These are phyloP conservation scores for Corinectria fuckeliana DNA, from an alignment of 2,329 filamentous ascomycete species.

Conservation along the genomic window DNA sequence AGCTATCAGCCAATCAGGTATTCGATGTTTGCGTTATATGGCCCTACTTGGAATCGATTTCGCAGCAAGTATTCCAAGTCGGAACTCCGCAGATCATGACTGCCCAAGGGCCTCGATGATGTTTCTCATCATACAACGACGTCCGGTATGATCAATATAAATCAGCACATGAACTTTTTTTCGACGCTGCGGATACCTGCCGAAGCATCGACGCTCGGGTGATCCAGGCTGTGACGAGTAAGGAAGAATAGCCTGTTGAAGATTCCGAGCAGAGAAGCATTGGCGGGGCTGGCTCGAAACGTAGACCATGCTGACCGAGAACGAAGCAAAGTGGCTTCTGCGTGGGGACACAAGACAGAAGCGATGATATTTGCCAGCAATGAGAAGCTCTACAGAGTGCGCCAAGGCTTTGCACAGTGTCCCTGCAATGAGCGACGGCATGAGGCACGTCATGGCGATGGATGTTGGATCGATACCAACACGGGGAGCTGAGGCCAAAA, in stretches of 20 bases:
- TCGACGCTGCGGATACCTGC: not conserved
- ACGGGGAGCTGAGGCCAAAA: not conserved
- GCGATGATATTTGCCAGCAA: not conserved
- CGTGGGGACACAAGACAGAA: conserved; percentile 16
- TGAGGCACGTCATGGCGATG: not conserved
- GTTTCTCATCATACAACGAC: conserved; percentile 11
- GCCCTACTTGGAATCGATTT: not conserved
- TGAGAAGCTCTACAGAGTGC: not conserved
- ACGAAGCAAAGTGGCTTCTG: conserved; percentile 1
- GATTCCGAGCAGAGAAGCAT: not conserved
- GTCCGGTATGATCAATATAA: conserved; percentile 1
- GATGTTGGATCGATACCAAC: not conserved
- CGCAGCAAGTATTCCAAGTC: not conserved
- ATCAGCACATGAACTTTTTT: conserved; percentile 3
- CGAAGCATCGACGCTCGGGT: conserved; percentile 11
- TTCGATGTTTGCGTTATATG: not conserved
- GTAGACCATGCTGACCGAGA: not conserved
- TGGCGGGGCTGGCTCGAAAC: not conserved
- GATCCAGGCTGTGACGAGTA: conserved; percentile 8
- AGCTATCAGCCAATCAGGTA: not conserved
- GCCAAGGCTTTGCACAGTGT: not conserved
- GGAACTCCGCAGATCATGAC: not conserved
- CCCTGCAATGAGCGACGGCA: not conserved
- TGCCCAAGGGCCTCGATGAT: not conserved
- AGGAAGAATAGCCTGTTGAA: conserved; percentile 2